A percentile compares a stretch with the other conserved stretches of the same genome.
These are phyloP conservation scores for Chaetothyriales sp. DNA, from an alignment of 2,329 filamentous ascomycete species.

Conservation along the genomic window DNA sequence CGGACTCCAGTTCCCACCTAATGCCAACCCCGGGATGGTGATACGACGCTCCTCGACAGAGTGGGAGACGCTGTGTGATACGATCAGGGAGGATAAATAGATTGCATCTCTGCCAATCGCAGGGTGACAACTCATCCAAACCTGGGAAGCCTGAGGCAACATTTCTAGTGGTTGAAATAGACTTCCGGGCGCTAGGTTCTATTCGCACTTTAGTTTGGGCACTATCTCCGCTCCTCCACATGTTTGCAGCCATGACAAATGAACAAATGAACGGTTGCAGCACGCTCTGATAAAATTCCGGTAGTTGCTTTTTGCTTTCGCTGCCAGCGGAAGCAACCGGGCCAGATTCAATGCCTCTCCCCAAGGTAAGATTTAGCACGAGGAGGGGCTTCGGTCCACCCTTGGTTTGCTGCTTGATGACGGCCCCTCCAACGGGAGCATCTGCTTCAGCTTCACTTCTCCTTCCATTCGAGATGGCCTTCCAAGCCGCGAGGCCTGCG, in stretches of 20 bases:
- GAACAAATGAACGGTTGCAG: not conserved
- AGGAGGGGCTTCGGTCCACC: not conserved
- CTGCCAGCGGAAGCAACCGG: not conserved
- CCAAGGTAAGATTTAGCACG: not conserved
- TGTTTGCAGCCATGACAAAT: not conserved
- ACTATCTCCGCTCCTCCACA: not conserved
- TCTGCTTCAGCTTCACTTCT: not conserved
- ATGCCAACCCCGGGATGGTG: not conserved
- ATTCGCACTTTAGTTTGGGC: not conserved
- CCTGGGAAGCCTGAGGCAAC: not conserved
- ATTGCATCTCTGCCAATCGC: not conserved
- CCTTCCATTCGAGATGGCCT: not conserved
- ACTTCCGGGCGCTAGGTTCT: not conserved
- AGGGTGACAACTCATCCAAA: not conserved
- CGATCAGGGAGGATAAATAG: not conserved
- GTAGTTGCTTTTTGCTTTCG: not conserved
- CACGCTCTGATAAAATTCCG: not conserved
- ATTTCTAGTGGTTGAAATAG: not conserved
- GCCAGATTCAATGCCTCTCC: not conserved
- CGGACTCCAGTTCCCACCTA: not conserved
- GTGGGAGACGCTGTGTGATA: not conserved
- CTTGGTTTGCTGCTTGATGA: not conserved
- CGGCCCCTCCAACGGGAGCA: not conserved
- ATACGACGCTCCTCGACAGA: not conserved
- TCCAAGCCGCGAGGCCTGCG: not conserved